These are phyloP conservation scores for Monosporascus cannonballus DNA, from an alignment of 2,329 filamentous ascomycete species.

Conservation along the genomic window DNA sequence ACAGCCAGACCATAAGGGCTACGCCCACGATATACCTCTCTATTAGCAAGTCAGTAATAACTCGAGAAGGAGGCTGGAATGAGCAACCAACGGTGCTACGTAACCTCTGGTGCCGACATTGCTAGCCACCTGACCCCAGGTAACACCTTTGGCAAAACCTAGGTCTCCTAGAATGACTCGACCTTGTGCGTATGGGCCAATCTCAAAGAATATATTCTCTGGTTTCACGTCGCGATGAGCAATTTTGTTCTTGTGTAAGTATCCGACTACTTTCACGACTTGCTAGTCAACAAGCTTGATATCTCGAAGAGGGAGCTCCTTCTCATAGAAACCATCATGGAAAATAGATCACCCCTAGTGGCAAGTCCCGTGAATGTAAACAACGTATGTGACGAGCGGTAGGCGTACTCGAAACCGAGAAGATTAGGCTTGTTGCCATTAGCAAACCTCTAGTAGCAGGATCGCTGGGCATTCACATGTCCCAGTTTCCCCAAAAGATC, in stretches of 20 bases:
- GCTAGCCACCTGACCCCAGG: conserved; percentile 36
- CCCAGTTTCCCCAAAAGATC: conserved; percentile 46
- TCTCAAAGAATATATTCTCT: conserved; percentile 41
- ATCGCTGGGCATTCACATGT: conserved; percentile 38
- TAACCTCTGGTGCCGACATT: conserved; percentile 40
- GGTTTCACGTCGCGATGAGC: conserved; percentile 50
- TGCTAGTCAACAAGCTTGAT: conserved; percentile 41
- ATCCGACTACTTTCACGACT: conserved; percentile 37
- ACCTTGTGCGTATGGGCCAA: conserved; percentile 36
- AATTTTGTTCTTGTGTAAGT: conserved; percentile 43
- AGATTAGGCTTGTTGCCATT: conserved; percentile 43
- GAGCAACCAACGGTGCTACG: conserved; percentile 41
- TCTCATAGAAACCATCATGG: conserved; percentile 33
- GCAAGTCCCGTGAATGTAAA: conserved; percentile 54
- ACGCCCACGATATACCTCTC: conserved; percentile 29
- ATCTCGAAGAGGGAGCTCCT: conserved; percentile 32
- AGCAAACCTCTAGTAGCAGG: not conserved
- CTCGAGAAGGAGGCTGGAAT: not conserved
- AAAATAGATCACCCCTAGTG: conserved; percentile 47
- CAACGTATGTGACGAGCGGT: conserved; percentile 41
- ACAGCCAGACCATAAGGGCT: conserved; percentile 30
- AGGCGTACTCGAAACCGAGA: conserved; percentile 44
- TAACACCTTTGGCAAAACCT: conserved; percentile 39
- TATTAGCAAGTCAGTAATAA: conserved; percentile 15
- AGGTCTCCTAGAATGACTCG: conserved; percentile 48